Percentiles rank a stretch among this genome's conserved stretches.
phyloP scores from a whole-genome alignment of 176 grass and related monocot genomes.

The Carex scoparia region DNA sequence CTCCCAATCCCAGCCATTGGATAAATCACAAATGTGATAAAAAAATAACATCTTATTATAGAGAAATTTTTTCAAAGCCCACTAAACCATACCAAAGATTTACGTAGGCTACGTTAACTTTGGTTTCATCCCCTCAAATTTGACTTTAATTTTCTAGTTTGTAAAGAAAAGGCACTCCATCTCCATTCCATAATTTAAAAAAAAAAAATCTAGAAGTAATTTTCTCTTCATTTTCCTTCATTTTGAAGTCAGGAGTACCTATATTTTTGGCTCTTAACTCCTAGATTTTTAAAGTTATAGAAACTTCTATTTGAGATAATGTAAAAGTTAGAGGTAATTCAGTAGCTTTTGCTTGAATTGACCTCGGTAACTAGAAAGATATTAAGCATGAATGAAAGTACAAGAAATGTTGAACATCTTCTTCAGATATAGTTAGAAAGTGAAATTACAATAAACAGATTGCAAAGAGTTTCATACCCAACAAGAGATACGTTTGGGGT shows the following conservation, averaged over 20 bases:
- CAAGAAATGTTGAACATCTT: background rate
- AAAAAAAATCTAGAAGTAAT: background rate
- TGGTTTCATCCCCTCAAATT: background rate
- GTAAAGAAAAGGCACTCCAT: background rate
- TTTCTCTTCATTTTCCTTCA: background rate
- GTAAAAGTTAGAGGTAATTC: background rate
- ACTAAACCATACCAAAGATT: background rate
- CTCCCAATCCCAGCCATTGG: background rate
- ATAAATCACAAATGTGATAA: background rate
- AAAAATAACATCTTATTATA: background rate
- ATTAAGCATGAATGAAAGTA: background rate
- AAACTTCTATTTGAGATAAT: background rate
- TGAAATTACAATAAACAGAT: slow-evolving; percentile 21
- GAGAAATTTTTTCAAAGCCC: background rate
- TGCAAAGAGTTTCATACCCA: slow-evolving; percentile 45
- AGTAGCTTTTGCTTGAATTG: background rate
- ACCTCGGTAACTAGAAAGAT: background rate
- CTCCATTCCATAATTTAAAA: background rate
- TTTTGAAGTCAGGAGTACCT: background rate
- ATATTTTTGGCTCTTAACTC: background rate
- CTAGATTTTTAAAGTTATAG: background rate
- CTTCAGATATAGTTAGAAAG: background rate
- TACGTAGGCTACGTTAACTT: background rate
- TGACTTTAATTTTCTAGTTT: background rate
- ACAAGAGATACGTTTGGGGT: slow-evolving; percentile 77